These are phyloP conservation scores for Phaeomoniella chlamydospora DNA, from an alignment of 2,329 filamentous ascomycete species.

Conservation along the genomic window DNA sequence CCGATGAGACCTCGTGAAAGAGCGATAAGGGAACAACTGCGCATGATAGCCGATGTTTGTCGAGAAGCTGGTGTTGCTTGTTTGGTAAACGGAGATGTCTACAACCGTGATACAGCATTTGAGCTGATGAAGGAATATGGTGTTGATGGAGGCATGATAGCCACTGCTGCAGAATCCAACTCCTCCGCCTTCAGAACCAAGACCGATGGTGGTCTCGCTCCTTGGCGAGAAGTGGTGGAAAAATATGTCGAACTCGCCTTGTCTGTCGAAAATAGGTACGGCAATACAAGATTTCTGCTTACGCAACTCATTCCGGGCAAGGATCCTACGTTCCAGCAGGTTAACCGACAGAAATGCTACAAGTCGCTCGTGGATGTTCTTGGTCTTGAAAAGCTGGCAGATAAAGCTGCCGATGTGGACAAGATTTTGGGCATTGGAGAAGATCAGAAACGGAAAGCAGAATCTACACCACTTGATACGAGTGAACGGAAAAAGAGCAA, in stretches of 20 bases:
- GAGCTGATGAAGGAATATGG: conserved; percentile 61
- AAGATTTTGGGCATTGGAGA: conserved; percentile 43
- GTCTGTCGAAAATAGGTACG: conserved; percentile 69
- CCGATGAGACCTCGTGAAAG: conserved; percentile 85
- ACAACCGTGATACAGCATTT: conserved; percentile 55
- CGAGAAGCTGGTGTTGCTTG: conserved; percentile 77
- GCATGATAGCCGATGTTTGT: conserved; percentile 71
- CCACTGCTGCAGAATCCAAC: conserved; percentile 81
- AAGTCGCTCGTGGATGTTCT: conserved; percentile 51
- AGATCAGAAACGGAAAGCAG: conserved; percentile 11
- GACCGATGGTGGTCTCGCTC: conserved; percentile 53
- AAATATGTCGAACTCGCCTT: conserved; percentile 61
- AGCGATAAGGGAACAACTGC: conserved; percentile 72
- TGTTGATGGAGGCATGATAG: conserved; percentile 96
- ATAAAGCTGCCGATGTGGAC: conserved; percentile 53
- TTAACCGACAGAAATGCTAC: conserved; percentile 59
- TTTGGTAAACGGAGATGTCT: conserved; percentile 90
- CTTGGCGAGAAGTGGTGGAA: conserved; percentile 65
- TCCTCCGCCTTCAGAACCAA: conserved; percentile 67
- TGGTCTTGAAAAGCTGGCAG: conserved; percentile 39
- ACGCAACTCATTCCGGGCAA: conserved; percentile 78
- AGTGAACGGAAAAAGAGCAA: not conserved
- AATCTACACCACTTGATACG: not conserved
- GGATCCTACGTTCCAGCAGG: conserved; percentile 42
- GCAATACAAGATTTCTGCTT: conserved; percentile 87